A percentile compares a stretch with the other conserved stretches of the same genome.
phyloP scores from a whole-genome alignment of 805 yeast genomes.

The Yamadazyma laniorum region DNA sequence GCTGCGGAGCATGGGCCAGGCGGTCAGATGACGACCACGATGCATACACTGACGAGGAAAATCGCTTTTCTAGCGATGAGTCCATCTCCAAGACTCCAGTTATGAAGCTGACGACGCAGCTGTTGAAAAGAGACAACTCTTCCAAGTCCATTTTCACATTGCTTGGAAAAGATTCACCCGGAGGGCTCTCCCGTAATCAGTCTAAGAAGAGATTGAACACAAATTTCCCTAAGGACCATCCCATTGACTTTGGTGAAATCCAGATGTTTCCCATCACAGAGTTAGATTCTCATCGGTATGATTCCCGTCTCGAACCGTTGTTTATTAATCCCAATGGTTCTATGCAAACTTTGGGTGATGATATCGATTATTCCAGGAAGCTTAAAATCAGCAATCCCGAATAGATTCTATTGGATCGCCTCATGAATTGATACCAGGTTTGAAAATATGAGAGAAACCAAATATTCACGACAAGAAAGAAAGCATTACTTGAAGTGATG shows the following conservation, averaged over 20 bases:
- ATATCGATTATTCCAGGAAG: conserved; percentile 34
- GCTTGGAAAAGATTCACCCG: conserved; percentile 14
- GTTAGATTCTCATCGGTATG: conserved; percentile 21
- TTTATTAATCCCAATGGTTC: conserved; percentile 24
- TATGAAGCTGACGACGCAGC: conserved; percentile 8
- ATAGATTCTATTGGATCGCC: too few relatives aligned
- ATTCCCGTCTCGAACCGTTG: conserved; percentile 23
- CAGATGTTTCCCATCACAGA: conserved; percentile 37
- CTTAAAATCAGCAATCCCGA: conserved; percentile 15
- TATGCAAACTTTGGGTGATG: conserved; percentile 32
- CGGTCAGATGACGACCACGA: conserved; percentile 16
- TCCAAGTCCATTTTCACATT: conserved; percentile 32
- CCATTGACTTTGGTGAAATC: conserved; percentile 15
- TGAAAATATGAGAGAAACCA: too few relatives aligned
- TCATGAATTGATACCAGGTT: too few relatives aligned
- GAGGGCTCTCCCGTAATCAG: conserved; percentile 25
- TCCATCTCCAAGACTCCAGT: conserved; percentile 12
- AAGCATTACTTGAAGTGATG: too few relatives aligned
- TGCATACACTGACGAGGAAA: conserved; percentile 39
- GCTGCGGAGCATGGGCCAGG: conserved; percentile 14
- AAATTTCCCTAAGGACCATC: conserved; percentile 6
- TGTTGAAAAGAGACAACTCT: conserved; percentile 33
- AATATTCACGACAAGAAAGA: too few relatives aligned
- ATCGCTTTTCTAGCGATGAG: conserved; percentile 33
- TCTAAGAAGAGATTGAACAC: conserved; percentile 29